These are phyloP conservation scores for Basidiobolus heterosporus DNA, from an alignment of 371 early-diverging fungal species.

Conservation along the genomic window DNA sequence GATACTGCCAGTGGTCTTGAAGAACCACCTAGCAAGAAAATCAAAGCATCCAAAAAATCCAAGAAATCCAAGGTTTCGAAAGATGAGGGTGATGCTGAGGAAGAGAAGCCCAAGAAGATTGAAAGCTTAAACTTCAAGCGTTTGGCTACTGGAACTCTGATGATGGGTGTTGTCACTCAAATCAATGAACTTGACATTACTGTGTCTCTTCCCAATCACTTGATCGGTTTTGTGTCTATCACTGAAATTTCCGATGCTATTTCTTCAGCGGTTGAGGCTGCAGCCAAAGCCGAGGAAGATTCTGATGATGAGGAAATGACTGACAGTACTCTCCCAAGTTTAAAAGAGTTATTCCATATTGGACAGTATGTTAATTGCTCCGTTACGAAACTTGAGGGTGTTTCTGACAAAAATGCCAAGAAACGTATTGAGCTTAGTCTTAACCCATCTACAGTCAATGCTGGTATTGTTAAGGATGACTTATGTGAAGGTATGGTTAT, in stretches of 20 bases:
- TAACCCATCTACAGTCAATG: slow-evolving; percentile 46
- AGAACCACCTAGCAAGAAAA: too few relatives aligned
- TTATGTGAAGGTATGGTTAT: slow-evolving; percentile 39
- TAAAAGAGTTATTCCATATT: slow-evolving; percentile 34
- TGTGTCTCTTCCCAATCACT: slow-evolving; percentile 59
- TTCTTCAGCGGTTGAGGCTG: slow-evolving; percentile 39
- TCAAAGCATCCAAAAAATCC: too few relatives aligned
- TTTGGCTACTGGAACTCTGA: slow-evolving; percentile 48
- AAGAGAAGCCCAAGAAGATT: too few relatives aligned
- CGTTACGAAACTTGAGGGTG: slow-evolving; percentile 25
- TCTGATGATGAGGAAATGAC: slow-evolving; percentile 23
- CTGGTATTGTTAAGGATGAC: slow-evolving; percentile 28
- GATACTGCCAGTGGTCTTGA: too few relatives aligned
- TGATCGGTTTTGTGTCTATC: slow-evolving; percentile 58
- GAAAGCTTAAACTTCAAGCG: slow-evolving; percentile 15
- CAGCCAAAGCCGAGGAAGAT: slow-evolving; percentile 27
- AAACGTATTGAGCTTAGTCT: slow-evolving; percentile 49
- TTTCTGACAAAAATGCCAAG: slow-evolving; percentile 16
- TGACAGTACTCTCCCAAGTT: slow-evolving; percentile 27
- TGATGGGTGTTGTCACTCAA: slow-evolving; percentile 61
- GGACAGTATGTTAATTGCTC: slow-evolving; percentile 63
- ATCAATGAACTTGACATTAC: slow-evolving; percentile 62
- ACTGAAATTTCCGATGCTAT: slow-evolving; percentile 55
- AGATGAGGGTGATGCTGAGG: too few relatives aligned
- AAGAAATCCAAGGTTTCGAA: too few relatives aligned